These are phyloP conservation scores for Pseudonectria foliicola DNA, from an alignment of 2,329 filamentous ascomycete species.

Conservation along the genomic window DNA sequence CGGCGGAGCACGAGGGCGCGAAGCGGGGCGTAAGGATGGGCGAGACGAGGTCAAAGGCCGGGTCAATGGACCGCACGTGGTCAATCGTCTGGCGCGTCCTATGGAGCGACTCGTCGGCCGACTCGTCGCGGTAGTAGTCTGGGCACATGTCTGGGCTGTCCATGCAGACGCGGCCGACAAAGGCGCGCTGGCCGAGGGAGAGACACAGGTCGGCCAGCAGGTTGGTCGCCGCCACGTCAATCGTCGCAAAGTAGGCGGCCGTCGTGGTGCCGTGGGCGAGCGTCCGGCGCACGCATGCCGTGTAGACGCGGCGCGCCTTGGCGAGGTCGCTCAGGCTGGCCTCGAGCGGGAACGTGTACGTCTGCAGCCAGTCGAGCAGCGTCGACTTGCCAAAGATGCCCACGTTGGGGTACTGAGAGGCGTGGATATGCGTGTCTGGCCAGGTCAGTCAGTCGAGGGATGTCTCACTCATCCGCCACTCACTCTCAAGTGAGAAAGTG, in stretches of 20 bases:
- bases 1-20: slow-evolving; percentile 54
- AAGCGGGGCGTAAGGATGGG: slow-evolving; percentile 75
- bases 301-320: slow-evolving; percentile 66
- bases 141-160: slow-evolving; percentile 61
- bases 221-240: slow-evolving; percentile 83
- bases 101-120: slow-evolving; percentile 47
- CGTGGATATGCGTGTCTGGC: slow-evolving; percentile 89
- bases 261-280: slow-evolving; percentile 88
- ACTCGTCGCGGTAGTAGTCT: slow-evolving; percentile 71
- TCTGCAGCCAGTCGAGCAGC: slow-evolving; percentile 86
- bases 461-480: too few species aligned
- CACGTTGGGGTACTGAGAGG: slow-evolving; percentile 87
- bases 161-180: slow-evolving; percentile 95
- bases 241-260: slow-evolving; percentile 89
- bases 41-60: slow-evolving; percentile 54
- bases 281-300: slow-evolving; percentile 69
- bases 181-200: slow-evolving; percentile 74
- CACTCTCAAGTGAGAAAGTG: too few species aligned
- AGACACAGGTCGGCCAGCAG: slow-evolving; percentile 79
- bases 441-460: slow-evolving; percentile 6
- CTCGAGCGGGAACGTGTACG: slow-evolving; percentile 92
- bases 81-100: slow-evolving; percentile 54
- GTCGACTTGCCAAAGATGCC: slow-evolving; percentile 93
- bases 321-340: slow-evolving; percentile 58
- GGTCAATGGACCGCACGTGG: slow-evolving; percentile 63